Evolutionary conservation across 352 stramenopile species (phyloP).

Genomic region (Phytophthora sp.): DNA sequence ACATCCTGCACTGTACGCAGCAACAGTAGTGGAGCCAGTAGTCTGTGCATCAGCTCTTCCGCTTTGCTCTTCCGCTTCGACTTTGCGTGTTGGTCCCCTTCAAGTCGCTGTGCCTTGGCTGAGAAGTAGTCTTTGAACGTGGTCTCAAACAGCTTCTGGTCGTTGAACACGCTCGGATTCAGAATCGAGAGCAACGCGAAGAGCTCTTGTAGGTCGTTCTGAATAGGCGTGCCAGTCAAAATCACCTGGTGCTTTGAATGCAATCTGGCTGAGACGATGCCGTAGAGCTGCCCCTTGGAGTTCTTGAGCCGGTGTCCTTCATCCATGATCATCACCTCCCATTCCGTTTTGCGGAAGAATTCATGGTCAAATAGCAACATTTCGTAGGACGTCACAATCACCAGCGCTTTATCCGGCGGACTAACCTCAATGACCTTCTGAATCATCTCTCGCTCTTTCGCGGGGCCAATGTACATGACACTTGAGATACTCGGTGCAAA

Average conservation of each 20-base stretch:
- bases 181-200: constrained; percentile 79
- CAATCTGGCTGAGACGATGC: constrained; percentile 49
- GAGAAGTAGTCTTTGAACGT: constrained; percentile 72
- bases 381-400: constrained; percentile 82
- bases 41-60: constrained; percentile 59
- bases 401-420: constrained; percentile 34
- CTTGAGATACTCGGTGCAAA: constrained; percentile 65
- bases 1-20: constrained; percentile 76
- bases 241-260: constrained; percentile 57
- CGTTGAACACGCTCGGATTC: constrained; percentile 87
- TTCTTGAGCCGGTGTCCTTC: constrained; percentile 93
- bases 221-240: constrained; percentile 87
- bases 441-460: constrained; percentile 48
- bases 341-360: constrained; percentile 57
- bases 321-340: constrained; percentile 81
- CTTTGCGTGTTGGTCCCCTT: constrained; percentile 28
- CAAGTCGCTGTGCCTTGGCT: constrained; percentile 61
- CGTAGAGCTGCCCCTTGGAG: constrained; percentile 58
- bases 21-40: constrained; percentile 67
- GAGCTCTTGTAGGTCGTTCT: constrained; percentile 88
- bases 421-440: constrained; percentile 31
- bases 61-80: constrained; percentile 33
- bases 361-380: constrained; percentile 64
- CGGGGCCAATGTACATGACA: constrained; percentile 61
- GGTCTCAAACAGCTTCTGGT: constrained; percentile 55